Conservation (phyloP, 2,329 filamentous ascomycete species). For the Talaromyces rugulosus region DNA sequence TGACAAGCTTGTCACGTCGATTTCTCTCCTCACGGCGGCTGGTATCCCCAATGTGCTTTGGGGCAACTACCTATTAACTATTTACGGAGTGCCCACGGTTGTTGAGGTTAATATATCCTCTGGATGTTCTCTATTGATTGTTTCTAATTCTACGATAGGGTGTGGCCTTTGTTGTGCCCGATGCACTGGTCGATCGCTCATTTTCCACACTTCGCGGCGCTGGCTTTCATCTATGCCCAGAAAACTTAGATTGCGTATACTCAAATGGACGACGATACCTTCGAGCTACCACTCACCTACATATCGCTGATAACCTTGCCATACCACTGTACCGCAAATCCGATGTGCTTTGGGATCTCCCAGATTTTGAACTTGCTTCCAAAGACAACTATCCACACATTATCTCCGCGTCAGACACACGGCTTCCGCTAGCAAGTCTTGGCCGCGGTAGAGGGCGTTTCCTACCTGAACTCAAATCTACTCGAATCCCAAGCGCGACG, state of each 20-base stretch:
- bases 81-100: conserved; percentile 25
- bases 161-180: conserved; percentile 16
- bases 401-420: conserved; percentile 17
- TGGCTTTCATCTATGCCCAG: conserved; percentile 16
- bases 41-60: conserved; percentile 23
- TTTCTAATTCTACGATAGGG: conserved; percentile 8
- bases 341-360: conserved; percentile 16
- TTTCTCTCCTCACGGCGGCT: conserved; percentile 17
- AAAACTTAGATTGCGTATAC: conserved; percentile 11
- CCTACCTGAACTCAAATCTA: conserved; percentile 2
- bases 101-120: conserved; percentile 16
- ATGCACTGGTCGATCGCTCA: conserved; percentile 13
- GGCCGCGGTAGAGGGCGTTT: conserved; percentile 17
- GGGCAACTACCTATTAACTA: conserved; percentile 27
- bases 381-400: conserved; percentile 5
- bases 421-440: conserved; percentile 13
- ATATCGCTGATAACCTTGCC: conserved; percentile 16
- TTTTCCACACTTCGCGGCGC: conserved; percentile 13
- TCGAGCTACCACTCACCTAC: conserved; percentile 13
- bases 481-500: conserved; percentile 16
- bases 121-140: background rate
- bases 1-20: conserved; percentile 16
- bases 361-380: conserved; percentile 1
- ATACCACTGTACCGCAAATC: conserved; percentile 19
- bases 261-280: background rate